Evolutionary conservation across 805 yeast genomes (phyloP), one percentile per base, ranked within the genome.

Genomic region (Lipomyces starkeyi): DNA sequence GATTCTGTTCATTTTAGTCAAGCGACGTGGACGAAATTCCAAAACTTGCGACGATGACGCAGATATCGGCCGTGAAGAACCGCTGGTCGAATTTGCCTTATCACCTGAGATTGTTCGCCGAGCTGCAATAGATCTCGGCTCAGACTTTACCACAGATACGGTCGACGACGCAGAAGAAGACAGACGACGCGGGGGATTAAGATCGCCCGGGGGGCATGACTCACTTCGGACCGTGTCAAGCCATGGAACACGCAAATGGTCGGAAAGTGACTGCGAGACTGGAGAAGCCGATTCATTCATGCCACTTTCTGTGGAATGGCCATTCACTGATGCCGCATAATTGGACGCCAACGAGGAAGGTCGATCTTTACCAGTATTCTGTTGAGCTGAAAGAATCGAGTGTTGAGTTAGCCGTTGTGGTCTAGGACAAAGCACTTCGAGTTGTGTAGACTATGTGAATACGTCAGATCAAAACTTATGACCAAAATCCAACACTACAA

Each of bases 381-480:
- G 13, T 43, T 43, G 20, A 43, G 49, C 9, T n/a, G 49, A 59
- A 55, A 62, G 56, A 9, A 32, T 22, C 20, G 49, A 37, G 35
- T 47, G 56, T 20, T 47, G 43, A 9, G 54, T 29, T 20, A 40
- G 65, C 35, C 61, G 40, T 47, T 43, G 60, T 9, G 65, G 65
- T 43, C 32, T 56, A 20, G 65, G 65, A 8, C 60, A 62, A n/a
- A 56, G 34, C 7, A 62, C 60, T 27, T 25, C 61, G 7, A 17
- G 2, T 17, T 17, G 49, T 17, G 20, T 17, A 3, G 22, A 17
- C 49, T 37, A 4, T 0, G 17, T 14, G 17, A 27, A 14, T 37
- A 11, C 5, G 14, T 37, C 17, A 37, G 40, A 8, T 37, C 40
- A 37, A 37, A 2, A 37, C 40, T 37, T 14, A 37, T 14, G 17